Evolutionary conservation across 108 stramenopile species (phyloP).

Genomic region (Nitzschia palea): DNA sequence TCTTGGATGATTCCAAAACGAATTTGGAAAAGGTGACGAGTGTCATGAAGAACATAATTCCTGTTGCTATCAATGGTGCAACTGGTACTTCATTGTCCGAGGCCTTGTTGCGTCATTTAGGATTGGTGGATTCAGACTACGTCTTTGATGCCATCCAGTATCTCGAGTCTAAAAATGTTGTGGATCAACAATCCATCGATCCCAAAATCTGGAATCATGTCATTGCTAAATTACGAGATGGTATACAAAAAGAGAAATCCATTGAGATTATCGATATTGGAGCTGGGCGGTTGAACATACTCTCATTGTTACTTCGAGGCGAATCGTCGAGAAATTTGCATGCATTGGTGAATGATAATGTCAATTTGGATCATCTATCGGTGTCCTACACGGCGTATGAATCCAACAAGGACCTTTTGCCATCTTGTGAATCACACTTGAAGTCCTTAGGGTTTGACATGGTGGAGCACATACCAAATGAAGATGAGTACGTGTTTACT

Average conservation of each 20-base stretch:
- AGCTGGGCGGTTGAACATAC: slow-evolving; percentile 75
- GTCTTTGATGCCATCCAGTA: slow-evolving; percentile 67
- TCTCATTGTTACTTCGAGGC: slow-evolving; percentile 59
- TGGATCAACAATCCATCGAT: slow-evolving; percentile 72
- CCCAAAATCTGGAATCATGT: slow-evolving; percentile 53
- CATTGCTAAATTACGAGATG: slow-evolving; percentile 23
- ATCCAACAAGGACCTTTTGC: slow-evolving; percentile 55
- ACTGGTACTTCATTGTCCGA: slow-evolving; percentile 43
- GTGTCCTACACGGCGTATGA: slow-evolving; percentile 78
- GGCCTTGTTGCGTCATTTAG: slow-evolving; percentile 52
- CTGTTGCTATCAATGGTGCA: neutral
- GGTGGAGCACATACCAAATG: neutral
- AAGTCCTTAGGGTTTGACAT: slow-evolving; percentile 55
- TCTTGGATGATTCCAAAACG: slow-evolving; percentile 44
- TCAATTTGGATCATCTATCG: slow-evolving; percentile 17
- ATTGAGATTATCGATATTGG: slow-evolving; percentile 72
- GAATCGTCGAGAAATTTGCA: slow-evolving; percentile 35
- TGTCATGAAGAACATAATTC: slow-evolving; percentile 10
- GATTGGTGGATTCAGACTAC: slow-evolving; percentile 45
- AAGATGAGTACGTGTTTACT: slow-evolving; percentile 12
- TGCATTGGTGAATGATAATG: slow-evolving; percentile 17
- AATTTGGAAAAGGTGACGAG: slow-evolving; percentile 42
- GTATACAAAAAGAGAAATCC: neutral
- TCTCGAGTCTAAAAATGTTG: slow-evolving; percentile 73
- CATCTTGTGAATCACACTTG: slow-evolving; percentile 45